These are phyloP conservation scores for Cantharellus anzutake DNA, from an alignment of 768 basidiomycete species.

Conservation along the genomic window DNA sequence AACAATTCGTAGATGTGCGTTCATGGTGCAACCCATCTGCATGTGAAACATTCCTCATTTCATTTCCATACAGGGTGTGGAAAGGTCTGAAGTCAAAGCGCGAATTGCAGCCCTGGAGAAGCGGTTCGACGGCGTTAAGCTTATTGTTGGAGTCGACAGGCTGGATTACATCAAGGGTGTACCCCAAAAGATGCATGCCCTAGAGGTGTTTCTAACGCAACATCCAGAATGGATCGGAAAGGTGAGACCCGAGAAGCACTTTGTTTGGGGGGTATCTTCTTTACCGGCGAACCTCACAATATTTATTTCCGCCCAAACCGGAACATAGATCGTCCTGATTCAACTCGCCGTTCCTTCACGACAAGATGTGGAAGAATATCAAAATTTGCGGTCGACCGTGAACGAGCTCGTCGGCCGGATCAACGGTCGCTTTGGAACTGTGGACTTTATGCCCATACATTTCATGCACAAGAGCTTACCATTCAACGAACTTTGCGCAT, in stretches of 20 bases:
- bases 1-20: constrained; percentile 66
- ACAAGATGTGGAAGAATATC: constrained; percentile 98
- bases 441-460: constrained; percentile 99
- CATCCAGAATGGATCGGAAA: constrained; percentile 99
- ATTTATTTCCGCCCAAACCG: no score
- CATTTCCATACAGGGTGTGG: constrained; percentile 38
- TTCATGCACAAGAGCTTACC: constrained; percentile 93
- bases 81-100: constrained; percentile 59
- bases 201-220: constrained; percentile 90
- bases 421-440: constrained; percentile 96
- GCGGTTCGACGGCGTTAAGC: constrained; percentile 84
- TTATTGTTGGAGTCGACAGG: constrained; percentile 96
- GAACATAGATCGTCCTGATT: constrained; percentile 65
- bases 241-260: constrained; percentile 27
- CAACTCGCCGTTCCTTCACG: constrained; percentile 95
- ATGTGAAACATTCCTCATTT: neutral
- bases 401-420: constrained; percentile 97
- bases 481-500: constrained; percentile 92
- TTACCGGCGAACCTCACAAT: neutral
- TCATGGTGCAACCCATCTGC: neutral
- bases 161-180: constrained; percentile 99
- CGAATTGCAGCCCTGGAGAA: constrained; percentile 70
- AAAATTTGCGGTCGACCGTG: constrained; percentile 85
- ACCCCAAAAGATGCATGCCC: constrained; percentile 90
- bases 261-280: no score